Conservation (phyloP, 2,329 filamentous ascomycete species). For the Pseudopithomyces chartarum region DNA sequence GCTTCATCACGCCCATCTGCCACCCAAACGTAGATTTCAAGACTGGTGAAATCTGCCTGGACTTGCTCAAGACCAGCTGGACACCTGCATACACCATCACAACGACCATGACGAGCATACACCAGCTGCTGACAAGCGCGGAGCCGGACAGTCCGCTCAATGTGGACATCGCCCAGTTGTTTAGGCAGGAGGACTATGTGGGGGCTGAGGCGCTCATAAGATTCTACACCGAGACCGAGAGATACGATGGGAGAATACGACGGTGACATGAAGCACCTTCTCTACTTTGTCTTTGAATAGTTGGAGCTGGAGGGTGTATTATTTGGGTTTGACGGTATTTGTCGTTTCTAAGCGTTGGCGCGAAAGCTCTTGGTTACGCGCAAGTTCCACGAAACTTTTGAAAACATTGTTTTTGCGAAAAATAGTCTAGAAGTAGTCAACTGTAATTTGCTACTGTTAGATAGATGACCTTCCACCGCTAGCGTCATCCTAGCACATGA, state of each 20-base stretch:
- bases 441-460: too few species aligned
- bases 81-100: slow-evolving; percentile 83
- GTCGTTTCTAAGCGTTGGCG: too few species aligned
- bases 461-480: too few species aligned
- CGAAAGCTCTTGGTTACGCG: too few species aligned
- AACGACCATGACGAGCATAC: slow-evolving; percentile 72
- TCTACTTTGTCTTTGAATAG: too few species aligned
- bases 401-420: too few species aligned
- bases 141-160: slow-evolving; percentile 78
- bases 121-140: slow-evolving; percentile 70
- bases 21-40: slow-evolving; percentile 51
- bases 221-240: slow-evolving; percentile 67
- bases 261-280: neutral
- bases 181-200: slow-evolving; percentile 69
- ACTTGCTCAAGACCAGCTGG: slow-evolving; percentile 79
- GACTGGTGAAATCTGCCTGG: slow-evolving; percentile 92
- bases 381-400: too few species aligned
- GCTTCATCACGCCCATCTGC: slow-evolving; percentile 67
- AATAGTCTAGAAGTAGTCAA: too few species aligned
- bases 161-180: slow-evolving; percentile 74
- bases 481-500: too few species aligned
- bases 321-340: too few species aligned
- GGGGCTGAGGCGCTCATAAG: slow-evolving; percentile 73
- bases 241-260: slow-evolving; percentile 38
- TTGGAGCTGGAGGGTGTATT: too few species aligned